These are phyloP conservation scores for Phytophthora sansomeana DNA, from an alignment of 352 stramenopile genomes.

Conservation along the genomic window DNA sequence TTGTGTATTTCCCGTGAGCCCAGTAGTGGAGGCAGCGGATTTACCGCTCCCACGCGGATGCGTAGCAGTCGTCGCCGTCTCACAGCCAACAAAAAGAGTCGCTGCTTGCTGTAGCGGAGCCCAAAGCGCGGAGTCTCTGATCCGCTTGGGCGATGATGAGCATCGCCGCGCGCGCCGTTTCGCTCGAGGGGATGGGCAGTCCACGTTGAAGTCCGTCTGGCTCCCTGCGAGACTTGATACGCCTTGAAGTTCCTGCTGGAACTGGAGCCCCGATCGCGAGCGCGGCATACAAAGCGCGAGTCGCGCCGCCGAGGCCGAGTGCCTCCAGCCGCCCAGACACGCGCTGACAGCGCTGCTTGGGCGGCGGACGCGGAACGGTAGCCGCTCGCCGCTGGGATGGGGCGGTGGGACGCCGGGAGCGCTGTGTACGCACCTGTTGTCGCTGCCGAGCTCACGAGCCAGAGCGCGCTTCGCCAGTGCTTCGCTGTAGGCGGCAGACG, in stretches of 20 bases:
- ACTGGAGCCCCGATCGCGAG: constrained; percentile 5
- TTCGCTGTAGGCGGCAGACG: too few species aligned
- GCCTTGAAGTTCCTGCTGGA: constrained; percentile 56
- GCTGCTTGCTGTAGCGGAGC: not conserved
- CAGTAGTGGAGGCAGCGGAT: too few species aligned
- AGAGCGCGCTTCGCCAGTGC: too few species aligned
- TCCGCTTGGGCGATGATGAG: not conserved
- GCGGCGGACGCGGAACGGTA: too few species aligned
- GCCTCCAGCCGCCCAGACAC: constrained; percentile 8
- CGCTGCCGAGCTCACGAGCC: too few species aligned
- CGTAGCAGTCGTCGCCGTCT: not conserved
- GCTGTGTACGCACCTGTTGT: too few species aligned
- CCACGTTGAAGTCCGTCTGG: constrained; percentile 49
- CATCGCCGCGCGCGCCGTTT: constrained; percentile 45
- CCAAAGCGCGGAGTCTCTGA: not conserved
- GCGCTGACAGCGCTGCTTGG: constrained; percentile 4
- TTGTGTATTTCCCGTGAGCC: constrained; percentile 22
- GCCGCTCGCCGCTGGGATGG: too few species aligned
- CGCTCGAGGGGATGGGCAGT: constrained; percentile 20
- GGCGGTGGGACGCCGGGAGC: too few species aligned
- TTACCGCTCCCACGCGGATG: too few species aligned
- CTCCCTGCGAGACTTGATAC: constrained; percentile 51
- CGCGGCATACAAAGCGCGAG: constrained; percentile 25
- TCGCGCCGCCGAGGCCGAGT: not conserved
- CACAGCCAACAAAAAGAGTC: not conserved